These are phyloP conservation scores for Cicer arietinum DNA, from an alignment of 306 rosid genomes.

Conservation along the genomic window DNA sequence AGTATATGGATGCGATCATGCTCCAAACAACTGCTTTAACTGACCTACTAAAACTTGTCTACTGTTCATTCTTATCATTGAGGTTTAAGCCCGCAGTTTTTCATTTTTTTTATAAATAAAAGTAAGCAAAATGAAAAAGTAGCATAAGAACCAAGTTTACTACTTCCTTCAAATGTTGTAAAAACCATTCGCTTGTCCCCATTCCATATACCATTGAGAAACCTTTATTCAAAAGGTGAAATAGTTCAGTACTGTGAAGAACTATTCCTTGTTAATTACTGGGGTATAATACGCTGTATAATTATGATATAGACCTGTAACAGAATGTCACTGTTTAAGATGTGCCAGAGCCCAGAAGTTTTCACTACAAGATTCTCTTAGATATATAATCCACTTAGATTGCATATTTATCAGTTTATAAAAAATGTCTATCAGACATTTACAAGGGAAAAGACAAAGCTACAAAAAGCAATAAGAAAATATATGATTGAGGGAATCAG, in stretches of 20 bases:
- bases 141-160: not conserved
- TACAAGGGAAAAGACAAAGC: conserved; percentile 26
- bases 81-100: conserved; percentile 13
- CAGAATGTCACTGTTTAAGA: not conserved
- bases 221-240: not conserved
- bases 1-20: conserved; percentile 9
- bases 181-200: not conserved
- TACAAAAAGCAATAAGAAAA: conserved; percentile 14
- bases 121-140: conserved; percentile 22
- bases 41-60: conserved; percentile 20
- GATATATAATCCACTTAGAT: not conserved
- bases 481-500: conserved; percentile 37
- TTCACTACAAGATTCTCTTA: conserved; percentile 14
- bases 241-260: conserved; percentile 14
- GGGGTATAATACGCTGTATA: not conserved
- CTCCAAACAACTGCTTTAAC: conserved; percentile 20
- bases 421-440: not conserved
- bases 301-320: conserved; percentile 14
- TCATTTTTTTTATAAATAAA: not conserved
- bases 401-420: conserved; percentile 7
- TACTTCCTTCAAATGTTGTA: conserved; percentile 17
- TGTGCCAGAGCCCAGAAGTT: not conserved
- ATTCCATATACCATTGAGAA: not conserved
- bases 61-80: conserved; percentile 2
- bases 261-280: conserved; percentile 9